phyloP scores from a whole-genome alignment of 2,329 filamentous ascomycete species.

The Rutstroemia sydowiana region DNA sequence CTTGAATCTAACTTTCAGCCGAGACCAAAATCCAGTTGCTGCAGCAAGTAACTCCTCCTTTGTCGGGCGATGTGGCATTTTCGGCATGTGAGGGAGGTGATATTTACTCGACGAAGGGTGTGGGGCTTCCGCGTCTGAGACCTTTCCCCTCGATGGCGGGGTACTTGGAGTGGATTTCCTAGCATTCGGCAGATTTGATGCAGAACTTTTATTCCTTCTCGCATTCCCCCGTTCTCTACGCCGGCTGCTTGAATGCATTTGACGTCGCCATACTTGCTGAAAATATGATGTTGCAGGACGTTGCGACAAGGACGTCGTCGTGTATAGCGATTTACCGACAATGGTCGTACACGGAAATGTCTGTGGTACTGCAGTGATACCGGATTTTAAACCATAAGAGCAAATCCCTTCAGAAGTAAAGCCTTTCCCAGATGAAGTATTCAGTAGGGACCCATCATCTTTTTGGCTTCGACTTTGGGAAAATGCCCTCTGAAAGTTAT shows the following conservation, averaged over 20 bases:
- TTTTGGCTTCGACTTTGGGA: constrained; percentile 15
- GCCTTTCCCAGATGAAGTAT: constrained; percentile 36
- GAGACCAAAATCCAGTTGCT: constrained; percentile 86
- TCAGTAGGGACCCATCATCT: constrained; percentile 33
- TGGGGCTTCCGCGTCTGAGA: neutral
- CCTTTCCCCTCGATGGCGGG: constrained; percentile 13
- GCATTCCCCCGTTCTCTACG: constrained; percentile 19
- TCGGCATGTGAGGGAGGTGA: constrained; percentile 50
- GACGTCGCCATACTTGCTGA: constrained; percentile 24
- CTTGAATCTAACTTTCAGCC: constrained; percentile 87
- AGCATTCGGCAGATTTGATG: constrained; percentile 22
- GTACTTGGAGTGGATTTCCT: constrained; percentile 13
- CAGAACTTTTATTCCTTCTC: constrained; percentile 29
- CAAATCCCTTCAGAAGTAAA: constrained; percentile 49
- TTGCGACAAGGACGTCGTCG: constrained; percentile 12
- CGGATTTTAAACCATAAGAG: constrained; percentile 39
- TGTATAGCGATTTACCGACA: constrained; percentile 21
- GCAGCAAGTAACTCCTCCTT: constrained; percentile 91
- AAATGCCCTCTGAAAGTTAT: constrained; percentile 15
- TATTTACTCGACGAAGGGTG: constrained; percentile 40
- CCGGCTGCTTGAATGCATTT: constrained; percentile 26
- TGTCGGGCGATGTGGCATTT: constrained; percentile 78
- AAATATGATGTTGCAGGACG: constrained; percentile 12
- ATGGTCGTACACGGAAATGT: constrained; percentile 17
- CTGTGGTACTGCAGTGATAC: constrained; percentile 31